Base-by-base conservation (phyloP, 2,329 filamentous ascomycete genomes). In the Colletotrichum gigasporum region DNA sequence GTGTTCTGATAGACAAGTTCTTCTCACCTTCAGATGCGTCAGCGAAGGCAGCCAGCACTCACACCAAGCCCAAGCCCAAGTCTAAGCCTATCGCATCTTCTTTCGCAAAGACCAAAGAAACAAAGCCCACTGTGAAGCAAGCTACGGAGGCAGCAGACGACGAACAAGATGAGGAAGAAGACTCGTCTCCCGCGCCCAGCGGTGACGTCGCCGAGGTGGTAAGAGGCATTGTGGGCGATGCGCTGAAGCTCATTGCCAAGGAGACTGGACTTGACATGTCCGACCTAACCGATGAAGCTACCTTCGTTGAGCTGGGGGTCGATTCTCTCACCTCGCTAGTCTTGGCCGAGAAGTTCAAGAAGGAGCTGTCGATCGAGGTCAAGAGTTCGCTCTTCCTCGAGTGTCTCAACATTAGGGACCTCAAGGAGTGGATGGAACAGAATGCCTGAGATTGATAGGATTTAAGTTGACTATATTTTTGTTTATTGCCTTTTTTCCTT, bases 331-430 rank as follows among this genome's bases (percentile, higher is more conserved):
- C 16, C 6, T 55, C 28, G n/a, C 39, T 55, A 10, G 52, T 55
- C 3, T 10, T 55, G 35, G n/a, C 26, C 5, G 52, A 55, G n/a
- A 55, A 55, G 52, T 32, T 55, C 22, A n/a, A 26, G 18, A 5
- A 5, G 8, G 39, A 55, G 8, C 28, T 55, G 16, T 14, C 16
- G 18, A 5, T 55, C 7, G 52, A 55, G 24, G 24, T 55, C 52
- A 55, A 45, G 52, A 55, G 52, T 11, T 55, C 52, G 4, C 39
- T 55, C 4, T 55, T 55, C 28, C 28, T 55, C 3, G 52, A 55
- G 39, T 55, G 52, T 12, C 11, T 12, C 6, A 41, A 44, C 5
- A 22, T 55, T 10, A n/a, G 24, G 7, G 39, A 42, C 3, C 24
- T 55, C 14, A 55, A 37, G 28, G 30, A 7, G 14, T 45, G 39